These are phyloP conservation scores for Aspergillus sp. DNA, from an alignment of 2,329 filamentous ascomycete species.

Conservation along the genomic window DNA sequence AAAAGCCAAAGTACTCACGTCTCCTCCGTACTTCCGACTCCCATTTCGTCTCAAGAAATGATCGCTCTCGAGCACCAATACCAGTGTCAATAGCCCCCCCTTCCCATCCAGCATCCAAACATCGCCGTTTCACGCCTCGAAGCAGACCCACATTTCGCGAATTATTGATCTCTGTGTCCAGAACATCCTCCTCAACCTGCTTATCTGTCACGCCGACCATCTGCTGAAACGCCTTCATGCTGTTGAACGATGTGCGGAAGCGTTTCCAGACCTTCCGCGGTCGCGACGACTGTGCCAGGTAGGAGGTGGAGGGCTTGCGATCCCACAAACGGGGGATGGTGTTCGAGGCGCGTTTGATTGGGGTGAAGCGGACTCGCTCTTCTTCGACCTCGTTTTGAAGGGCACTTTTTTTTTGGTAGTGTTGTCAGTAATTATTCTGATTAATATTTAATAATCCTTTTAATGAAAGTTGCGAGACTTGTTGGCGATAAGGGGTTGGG, in stretches of 20 bases:
- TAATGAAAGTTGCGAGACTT: too few relatives aligned
- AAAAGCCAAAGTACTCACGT: constrained; percentile 18
- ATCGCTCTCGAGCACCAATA: constrained; percentile 16
- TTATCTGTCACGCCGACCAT: constrained; percentile 11
- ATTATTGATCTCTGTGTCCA: constrained; percentile 27
- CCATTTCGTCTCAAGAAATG: constrained; percentile 37
- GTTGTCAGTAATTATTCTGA: background rate
- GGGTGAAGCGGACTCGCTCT: constrained; percentile 35
- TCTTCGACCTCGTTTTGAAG: constrained; percentile 7
- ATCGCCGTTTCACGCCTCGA: constrained; percentile 31
- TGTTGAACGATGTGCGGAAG: constrained; percentile 29
- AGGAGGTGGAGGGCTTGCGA: constrained; percentile 37
- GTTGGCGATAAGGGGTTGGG: background rate
- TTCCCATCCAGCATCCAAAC: constrained; percentile 16
- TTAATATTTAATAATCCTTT: too few relatives aligned
- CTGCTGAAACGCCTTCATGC: constrained; percentile 23
- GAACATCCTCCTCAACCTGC: constrained; percentile 12
- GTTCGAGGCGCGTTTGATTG: constrained; percentile 24
- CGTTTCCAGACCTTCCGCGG: constrained; percentile 42
- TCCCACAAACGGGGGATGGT: constrained; percentile 37
- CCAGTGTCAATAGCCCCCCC: background rate
- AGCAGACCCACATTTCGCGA: constrained; percentile 18
- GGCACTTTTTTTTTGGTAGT: background rate
- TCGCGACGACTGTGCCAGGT: constrained; percentile 27
- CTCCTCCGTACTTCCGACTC: constrained; percentile 25